Evolutionary conservation across 306 rosid genomes (phyloP).

Genomic region (Lotus japonicus): DNA sequence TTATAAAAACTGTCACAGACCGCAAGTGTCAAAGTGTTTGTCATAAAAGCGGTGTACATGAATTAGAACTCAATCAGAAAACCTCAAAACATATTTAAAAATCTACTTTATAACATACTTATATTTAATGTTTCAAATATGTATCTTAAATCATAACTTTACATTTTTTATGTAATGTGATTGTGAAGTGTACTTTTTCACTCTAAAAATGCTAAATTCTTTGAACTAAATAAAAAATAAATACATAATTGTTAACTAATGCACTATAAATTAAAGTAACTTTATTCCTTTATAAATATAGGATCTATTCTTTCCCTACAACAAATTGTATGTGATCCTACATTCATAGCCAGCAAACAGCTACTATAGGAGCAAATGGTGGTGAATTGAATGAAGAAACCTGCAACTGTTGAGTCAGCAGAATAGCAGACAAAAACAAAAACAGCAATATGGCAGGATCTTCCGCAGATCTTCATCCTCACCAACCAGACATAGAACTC

Average conservation of each 20-base stretch:
- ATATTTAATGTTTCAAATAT: no score
- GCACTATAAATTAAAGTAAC: background rate
- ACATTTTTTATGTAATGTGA: background rate
- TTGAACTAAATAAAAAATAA: background rate
- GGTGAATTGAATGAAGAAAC: constrained; percentile 11
- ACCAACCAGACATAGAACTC: constrained; percentile 31
- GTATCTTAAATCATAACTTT: no score
- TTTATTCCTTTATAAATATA: background rate
- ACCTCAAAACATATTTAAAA: no score
- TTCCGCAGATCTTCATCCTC: constrained; percentile 29
- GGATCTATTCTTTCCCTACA: background rate
- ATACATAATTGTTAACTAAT: background rate
- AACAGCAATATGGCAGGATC: constrained; percentile 18
- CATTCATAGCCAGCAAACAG: background rate
- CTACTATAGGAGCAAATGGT: constrained; percentile 1
- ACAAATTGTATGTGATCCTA: background rate
- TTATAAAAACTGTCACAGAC: no score
- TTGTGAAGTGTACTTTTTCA: background rate
- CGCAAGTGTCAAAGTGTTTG: no score
- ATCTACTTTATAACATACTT: no score
- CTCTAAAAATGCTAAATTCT: background rate
- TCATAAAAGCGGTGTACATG: no score
- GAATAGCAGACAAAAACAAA: background rate
- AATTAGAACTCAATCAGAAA: no score
- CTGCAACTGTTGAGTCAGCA: constrained; percentile 17